Base-by-base conservation (phyloP, 2,329 filamentous ascomycete species). In the Lachnellula subtilissima region DNA sequence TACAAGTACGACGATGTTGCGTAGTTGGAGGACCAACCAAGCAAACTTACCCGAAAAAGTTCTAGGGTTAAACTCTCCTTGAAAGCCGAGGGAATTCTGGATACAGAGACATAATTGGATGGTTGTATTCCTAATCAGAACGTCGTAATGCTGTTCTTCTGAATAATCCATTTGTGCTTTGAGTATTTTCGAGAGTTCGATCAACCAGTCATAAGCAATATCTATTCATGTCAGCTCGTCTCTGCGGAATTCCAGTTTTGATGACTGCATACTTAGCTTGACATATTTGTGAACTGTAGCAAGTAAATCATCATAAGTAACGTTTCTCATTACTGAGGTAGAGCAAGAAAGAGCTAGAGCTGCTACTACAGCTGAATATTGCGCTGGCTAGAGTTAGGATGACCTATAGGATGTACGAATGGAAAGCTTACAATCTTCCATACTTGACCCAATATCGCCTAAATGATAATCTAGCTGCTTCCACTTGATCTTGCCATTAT, bases 81-180 rank as follows among this genome's bases (percentile, higher is more conserved):
- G 80, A 68, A 88, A 92, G 3, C 88, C 89, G 9, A 97, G 75
- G 52, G 89, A 85, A 55, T 89, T 86, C 67, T 95, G 85, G 28
- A 94, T 83, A 65, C 89, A 89, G 12, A 97, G 76, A 55, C 85
- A 89, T 54, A 89, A 80, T 58, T 91, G 87, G 47, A 97, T 80
- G 37, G 85, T 78, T 3, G 79, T 76, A 65, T 94, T 92, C 57
- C 86, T 79, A 61, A 94, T 81, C 36, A 96, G 75, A 56, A 85
- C 79, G 68, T 93, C 86, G 63, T 88, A 83, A 46, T 83, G 80
- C 1, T 83, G 76, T 58, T 96, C 89, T 49, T 89, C 82, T 0
- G 90, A 88, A 67, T 92, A 95, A 72, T 97, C 93, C 48, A 92
- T 83, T 50, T 86, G 84, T 32, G 89, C 78, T 60, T 86, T 87